Percentiles rank a stretch among this genome's conserved stretches.
phyloP scores from a whole-genome alignment of 1,284 basidiomycete species.

The Trametes polyzona region DNA sequence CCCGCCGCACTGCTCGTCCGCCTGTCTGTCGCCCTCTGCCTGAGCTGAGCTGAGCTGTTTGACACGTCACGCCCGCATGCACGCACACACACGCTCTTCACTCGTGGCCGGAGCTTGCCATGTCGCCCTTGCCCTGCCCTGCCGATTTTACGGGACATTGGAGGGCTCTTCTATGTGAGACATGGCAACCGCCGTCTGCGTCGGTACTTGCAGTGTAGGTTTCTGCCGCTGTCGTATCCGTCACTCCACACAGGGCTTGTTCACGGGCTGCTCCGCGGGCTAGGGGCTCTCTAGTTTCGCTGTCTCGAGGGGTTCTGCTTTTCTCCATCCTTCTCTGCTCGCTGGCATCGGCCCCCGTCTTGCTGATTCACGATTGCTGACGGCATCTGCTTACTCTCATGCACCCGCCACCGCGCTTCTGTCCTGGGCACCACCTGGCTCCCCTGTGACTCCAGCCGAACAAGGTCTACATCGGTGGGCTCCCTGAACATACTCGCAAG shows the following conservation, averaged over 20 bases:
- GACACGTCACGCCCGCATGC: constrained; percentile 16
- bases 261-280: constrained; percentile 3
- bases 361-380: constrained; percentile 25
- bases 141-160: constrained; percentile 5
- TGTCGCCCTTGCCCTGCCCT: constrained; percentile 19
- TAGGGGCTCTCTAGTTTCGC: constrained; percentile 17
- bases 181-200: constrained; percentile 26
- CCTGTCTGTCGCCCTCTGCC: constrained; percentile 12
- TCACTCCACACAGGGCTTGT: constrained; percentile 14
- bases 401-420: constrained; percentile 45
- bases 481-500: constrained; percentile 81
- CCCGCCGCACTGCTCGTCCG: constrained; percentile 20
- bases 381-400: constrained; percentile 36
- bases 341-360: constrained; percentile 23
- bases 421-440: constrained; percentile 57
- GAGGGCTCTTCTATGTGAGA: constrained; percentile 19
- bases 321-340: constrained; percentile 18
- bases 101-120: constrained; percentile 27
- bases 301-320: constrained; percentile 9
- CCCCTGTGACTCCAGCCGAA: constrained; percentile 72
- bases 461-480: constrained; percentile 87
- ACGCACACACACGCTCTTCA: not conserved
- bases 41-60: constrained; percentile 23
- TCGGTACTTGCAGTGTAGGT: constrained; percentile 6
- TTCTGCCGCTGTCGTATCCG: constrained; percentile 8